phyloP scores from a whole-genome alignment of 1,284 basidiomycete species.

The Irpex lacteus region DNA sequence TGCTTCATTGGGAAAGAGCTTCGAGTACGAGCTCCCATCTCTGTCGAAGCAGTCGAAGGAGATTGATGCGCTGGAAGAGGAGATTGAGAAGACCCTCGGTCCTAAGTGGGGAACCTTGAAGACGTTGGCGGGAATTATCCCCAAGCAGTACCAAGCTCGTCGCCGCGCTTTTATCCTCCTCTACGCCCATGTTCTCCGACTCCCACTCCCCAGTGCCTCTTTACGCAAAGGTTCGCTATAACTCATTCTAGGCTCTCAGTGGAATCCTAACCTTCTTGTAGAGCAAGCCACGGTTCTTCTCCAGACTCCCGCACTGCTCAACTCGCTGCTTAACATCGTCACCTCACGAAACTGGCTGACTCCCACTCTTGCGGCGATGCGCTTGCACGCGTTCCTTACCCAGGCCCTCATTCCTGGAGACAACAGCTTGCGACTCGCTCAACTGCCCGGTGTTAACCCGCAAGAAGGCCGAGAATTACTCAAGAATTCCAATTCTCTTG shows the following conservation, averaged over 20 bases:
- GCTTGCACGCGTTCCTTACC: conserved; percentile 79
- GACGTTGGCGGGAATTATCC: conserved; percentile 36
- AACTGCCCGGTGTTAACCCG: conserved; percentile 72
- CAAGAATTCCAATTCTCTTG: conserved; percentile 39
- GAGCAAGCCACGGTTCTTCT: conserved; percentile 71
- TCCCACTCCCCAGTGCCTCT: conserved; percentile 55
- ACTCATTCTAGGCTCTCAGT: conserved; percentile 11
- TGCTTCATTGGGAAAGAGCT: conserved; percentile 71
- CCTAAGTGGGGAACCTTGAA: conserved; percentile 51
- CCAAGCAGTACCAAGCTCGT: conserved; percentile 32
- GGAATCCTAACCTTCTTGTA: conserved; percentile 25
- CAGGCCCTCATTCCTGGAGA: conserved; percentile 79
- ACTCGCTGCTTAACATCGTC: conserved; percentile 81
- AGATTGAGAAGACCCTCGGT: conserved; percentile 48
- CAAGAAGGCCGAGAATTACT: conserved; percentile 44
- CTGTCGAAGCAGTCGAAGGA: conserved; percentile 35
- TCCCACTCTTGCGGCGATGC: conserved; percentile 78
- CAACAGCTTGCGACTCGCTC: conserved; percentile 50
- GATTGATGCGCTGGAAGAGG: conserved; percentile 56
- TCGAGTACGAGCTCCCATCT: conserved; percentile 51
- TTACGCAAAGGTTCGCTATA: conserved; percentile 57
- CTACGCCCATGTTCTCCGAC: conserved; percentile 84
- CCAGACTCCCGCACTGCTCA: conserved; percentile 73
- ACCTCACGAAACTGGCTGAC: conserved; percentile 91
- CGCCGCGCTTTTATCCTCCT: conserved; percentile 70